phyloP scores from a whole-genome alignment of 371 early-diverging fungal species.

The Actinomortierella ambigua region DNA sequence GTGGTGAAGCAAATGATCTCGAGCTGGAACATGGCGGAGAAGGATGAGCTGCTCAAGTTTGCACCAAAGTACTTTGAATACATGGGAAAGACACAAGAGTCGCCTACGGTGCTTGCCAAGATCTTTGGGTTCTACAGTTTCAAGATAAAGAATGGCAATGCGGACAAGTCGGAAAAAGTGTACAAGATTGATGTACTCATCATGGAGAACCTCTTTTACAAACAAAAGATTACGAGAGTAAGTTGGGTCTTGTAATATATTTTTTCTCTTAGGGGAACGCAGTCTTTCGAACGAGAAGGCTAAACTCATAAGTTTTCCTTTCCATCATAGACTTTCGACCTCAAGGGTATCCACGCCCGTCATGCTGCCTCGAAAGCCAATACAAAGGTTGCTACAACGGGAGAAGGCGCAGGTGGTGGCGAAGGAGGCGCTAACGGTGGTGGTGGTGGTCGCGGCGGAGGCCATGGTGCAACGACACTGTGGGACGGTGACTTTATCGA shows the following conservation, averaged over 20 bases:
- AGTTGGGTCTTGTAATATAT: background rate
- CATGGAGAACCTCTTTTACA: constrained; percentile 93
- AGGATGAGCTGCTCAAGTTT: constrained; percentile 86
- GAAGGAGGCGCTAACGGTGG: constrained; percentile 11
- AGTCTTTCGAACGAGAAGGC: too few relatives aligned
- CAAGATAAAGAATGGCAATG: constrained; percentile 65
- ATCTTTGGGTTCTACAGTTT: constrained; percentile 93
- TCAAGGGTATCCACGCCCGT: constrained; percentile 83
- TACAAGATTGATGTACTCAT: constrained; percentile 87
- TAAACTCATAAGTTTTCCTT: constrained; percentile 2
- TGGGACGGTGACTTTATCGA: constrained; percentile 77
- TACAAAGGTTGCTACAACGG: constrained; percentile 15
- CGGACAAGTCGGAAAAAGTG: constrained; percentile 59
- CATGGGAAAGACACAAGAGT: constrained; percentile 63
- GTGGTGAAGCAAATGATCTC: constrained; percentile 88
- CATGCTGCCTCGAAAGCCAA: constrained; percentile 46
- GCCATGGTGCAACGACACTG: constrained; percentile 50
- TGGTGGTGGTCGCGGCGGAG: constrained; percentile 26
- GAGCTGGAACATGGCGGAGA: constrained; percentile 76
- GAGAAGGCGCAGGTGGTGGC: constrained; percentile 30
- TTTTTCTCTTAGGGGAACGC: background rate
- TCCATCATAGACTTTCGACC: constrained; percentile 74
- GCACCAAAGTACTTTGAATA: constrained; percentile 93
- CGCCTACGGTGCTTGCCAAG: constrained; percentile 86
- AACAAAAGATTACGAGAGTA: constrained; percentile 69